Evolutionary conservation across 192 early-diverging fungal genomes (phyloP), one percentile per base, ranked within the genome.

Genomic region (Rhizoclosmatium globosum): DNA sequence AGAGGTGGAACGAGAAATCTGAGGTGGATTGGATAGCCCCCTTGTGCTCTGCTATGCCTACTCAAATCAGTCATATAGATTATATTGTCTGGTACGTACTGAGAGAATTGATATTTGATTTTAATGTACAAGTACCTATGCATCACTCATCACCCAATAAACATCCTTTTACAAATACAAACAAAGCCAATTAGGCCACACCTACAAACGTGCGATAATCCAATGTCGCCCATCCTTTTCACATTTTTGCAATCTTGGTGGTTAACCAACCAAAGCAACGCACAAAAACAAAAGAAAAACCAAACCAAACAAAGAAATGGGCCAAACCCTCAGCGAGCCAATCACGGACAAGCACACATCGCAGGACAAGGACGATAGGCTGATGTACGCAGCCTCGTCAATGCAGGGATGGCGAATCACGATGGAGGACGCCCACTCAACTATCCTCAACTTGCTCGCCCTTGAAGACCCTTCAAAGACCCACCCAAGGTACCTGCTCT

Each of bases 401-500:
- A 99, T 99, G 97, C 97, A 99, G 88, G 97, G 97, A 68, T 99
- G 97, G 97, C 88, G 97, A 86, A 89, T 94, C 47, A 93, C 93
- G 59, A 99, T 99, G 97, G 97, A 99, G 85, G 97, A 99, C 86
- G 95, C 95, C 21, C 97, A 99, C 87, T 93, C 95, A 21, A 94
- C 95, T 58, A 61, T 95, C 58, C 87, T 96, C 44, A 91, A 90
- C 68, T 65, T 97, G 6, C 21, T 62, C 4, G 21, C 19, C 4
- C 7, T 31, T 4, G 60, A 62, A 21, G 38, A 62, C 23, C 60
- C 60, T 31, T 19, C 60, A 19, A 62, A 62, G 38, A 62, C 60
- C 21, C 7, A 7, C 21, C 60, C 60, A 62, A 62, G 60, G 60
- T 62, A 62, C 60, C 7, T 53, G 31, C 31, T 31, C 31, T 31